Evolutionary conservation across 2,329 filamentous ascomycete species (phyloP).

Genomic region (Ramularia endophylla): DNA sequence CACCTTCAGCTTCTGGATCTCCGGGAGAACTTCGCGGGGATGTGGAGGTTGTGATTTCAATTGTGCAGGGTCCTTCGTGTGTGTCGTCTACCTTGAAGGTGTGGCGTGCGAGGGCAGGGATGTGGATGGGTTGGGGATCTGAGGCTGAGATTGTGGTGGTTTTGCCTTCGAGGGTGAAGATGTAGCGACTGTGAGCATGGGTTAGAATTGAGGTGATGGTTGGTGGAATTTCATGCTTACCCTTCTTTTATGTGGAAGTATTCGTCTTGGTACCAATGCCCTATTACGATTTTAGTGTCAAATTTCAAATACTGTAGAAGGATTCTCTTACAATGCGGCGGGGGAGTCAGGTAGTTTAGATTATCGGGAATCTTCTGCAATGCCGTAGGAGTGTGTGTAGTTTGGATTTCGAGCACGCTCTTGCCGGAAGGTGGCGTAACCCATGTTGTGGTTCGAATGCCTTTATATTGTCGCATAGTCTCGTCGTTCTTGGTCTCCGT

Average conservation of each 20-base stretch:
- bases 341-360: slow-evolving; percentile 21
- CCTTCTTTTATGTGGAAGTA: slow-evolving; percentile 25
- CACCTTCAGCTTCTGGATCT: slow-evolving; percentile 16
- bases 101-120: slow-evolving; percentile 22
- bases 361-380: slow-evolving; percentile 21
- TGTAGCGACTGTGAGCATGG: slow-evolving; percentile 17
- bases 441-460: slow-evolving; percentile 25
- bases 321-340: slow-evolving; percentile 15
- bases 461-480: slow-evolving; percentile 17
- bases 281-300: slow-evolving; percentile 1
- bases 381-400: slow-evolving; percentile 20
- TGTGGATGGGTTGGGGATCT: slow-evolving; percentile 20
- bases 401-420: slow-evolving; percentile 27
- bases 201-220: slow-evolving; percentile 5
- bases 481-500: slow-evolving; percentile 10
- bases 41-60: slow-evolving; percentile 22
- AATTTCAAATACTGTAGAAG: background rate
- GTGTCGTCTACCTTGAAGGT: slow-evolving; percentile 26
- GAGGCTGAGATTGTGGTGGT: slow-evolving; percentile 19
- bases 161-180: slow-evolving; percentile 26
- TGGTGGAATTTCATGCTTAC: background rate
- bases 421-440: slow-evolving; percentile 20
- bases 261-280: slow-evolving; percentile 29
- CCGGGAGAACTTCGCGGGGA: slow-evolving; percentile 9
- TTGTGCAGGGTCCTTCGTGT: slow-evolving; percentile 20